phyloP scores from a whole-genome alignment of 768 basidiomycete species.

The Inosperma sp. region DNA sequence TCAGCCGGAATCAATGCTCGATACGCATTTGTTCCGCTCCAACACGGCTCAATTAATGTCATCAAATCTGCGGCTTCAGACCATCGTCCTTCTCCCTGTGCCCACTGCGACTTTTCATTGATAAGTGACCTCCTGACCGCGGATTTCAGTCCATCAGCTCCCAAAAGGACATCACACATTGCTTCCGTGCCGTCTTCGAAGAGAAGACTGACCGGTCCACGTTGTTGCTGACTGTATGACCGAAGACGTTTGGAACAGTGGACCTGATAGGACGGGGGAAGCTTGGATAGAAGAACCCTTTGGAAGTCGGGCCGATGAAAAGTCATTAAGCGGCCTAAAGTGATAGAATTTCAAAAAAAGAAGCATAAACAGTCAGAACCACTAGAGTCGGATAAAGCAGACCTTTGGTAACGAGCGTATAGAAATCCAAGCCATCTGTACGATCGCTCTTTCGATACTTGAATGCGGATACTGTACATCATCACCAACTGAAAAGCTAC shows the following conservation, averaged over 20 bases:
- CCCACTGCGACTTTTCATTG: constrained; percentile 33
- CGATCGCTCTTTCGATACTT: constrained; percentile 61
- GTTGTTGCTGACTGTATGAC: constrained; percentile 45
- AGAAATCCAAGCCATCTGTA: constrained; percentile 48
- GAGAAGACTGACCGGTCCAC: constrained; percentile 42
- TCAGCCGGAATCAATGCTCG: constrained; percentile 55
- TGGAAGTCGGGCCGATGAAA: constrained; percentile 72
- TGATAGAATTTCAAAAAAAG: constrained; percentile 9
- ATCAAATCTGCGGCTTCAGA: constrained; percentile 39
- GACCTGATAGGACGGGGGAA: constrained; percentile 43
- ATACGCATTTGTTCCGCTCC: constrained; percentile 58
- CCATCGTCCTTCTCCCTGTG: constrained; percentile 31
- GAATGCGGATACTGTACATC: constrained; percentile 44
- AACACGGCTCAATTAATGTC: constrained; percentile 47
- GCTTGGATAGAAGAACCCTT: constrained; percentile 44
- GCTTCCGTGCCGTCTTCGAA: constrained; percentile 61
- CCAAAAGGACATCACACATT: constrained; percentile 62
- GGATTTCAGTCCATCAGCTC: constrained; percentile 67
- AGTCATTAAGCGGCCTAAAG: constrained; percentile 43
- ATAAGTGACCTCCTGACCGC: constrained; percentile 41
- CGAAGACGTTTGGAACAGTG: constrained; percentile 56
- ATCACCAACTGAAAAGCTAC: background rate
- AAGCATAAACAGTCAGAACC: constrained; percentile 1
- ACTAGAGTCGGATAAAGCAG: constrained; percentile 12
- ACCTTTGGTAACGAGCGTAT: constrained; percentile 56